These are phyloP conservation scores for Entomortierella lignicola DNA, from an alignment of 192 early-diverging fungal species.

Conservation along the genomic window DNA sequence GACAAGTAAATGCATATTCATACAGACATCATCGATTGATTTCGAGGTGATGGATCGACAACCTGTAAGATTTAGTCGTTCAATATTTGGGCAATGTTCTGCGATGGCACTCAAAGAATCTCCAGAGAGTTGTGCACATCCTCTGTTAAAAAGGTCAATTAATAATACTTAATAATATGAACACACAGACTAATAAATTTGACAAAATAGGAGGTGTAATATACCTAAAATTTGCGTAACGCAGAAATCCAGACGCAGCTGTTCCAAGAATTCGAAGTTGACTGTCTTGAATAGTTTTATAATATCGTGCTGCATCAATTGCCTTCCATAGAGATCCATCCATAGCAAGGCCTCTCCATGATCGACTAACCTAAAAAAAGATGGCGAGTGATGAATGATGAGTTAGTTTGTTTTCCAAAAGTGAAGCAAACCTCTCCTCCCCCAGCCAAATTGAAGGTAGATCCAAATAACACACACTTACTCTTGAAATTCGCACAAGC, in stretches of 20 bases:
- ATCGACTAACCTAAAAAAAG: constrained; percentile 35
- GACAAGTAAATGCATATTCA: constrained; percentile 38
- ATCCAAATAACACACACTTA: neutral
- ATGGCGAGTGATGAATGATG: too few species aligned
- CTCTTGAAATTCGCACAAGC: constrained; percentile 34
- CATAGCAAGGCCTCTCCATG: constrained; percentile 41
- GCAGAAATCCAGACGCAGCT: constrained; percentile 34
- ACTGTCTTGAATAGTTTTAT: constrained; percentile 39
- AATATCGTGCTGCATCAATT: constrained; percentile 34
- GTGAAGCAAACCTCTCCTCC: too few species aligned
- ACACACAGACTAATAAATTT: neutral
- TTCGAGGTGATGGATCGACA: constrained; percentile 52
- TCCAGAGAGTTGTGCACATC: constrained; percentile 37
- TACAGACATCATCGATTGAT: constrained; percentile 54
- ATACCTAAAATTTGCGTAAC: constrained; percentile 44
- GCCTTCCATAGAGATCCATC: constrained; percentile 46
- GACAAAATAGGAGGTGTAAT: neutral
- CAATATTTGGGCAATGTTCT: constrained; percentile 47
- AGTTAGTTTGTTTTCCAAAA: too few species aligned
- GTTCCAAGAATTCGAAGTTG: constrained; percentile 34
- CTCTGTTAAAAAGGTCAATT: constrained; percentile 25
- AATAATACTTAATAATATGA: neutral
- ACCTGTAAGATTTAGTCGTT: constrained; percentile 30
- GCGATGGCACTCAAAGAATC: constrained; percentile 30
- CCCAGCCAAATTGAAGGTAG: neutral